phyloP scores from a whole-genome alignment of 2,329 filamentous ascomycete species.

The Penicillium sp. region DNA sequence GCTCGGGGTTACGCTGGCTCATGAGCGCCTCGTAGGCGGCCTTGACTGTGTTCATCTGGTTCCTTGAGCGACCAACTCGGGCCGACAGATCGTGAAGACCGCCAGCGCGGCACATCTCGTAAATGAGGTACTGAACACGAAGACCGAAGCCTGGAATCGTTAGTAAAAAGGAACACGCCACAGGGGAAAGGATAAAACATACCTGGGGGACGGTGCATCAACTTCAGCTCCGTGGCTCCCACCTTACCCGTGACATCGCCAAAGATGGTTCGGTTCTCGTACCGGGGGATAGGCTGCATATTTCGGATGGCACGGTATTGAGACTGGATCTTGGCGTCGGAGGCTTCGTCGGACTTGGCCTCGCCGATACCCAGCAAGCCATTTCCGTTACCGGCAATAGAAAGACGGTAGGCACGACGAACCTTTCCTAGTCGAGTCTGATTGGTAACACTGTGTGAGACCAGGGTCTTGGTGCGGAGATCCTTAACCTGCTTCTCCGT shows the following conservation, averaged over 20 bases:
- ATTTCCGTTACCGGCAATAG: conserved; percentile 81
- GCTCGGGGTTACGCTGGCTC: conserved; percentile 81
- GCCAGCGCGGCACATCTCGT: conserved; percentile 84
- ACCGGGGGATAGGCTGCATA: conserved; percentile 87
- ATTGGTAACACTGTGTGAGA: conserved; percentile 74
- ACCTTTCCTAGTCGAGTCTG: conserved; percentile 97
- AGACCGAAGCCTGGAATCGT: conserved; percentile 76
- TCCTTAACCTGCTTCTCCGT: conserved; percentile 46
- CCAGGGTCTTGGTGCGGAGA: conserved; percentile 69
- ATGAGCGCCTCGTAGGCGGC: conserved; percentile 79
- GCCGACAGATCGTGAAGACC: conserved; percentile 87
- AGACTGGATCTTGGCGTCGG: conserved; percentile 69
- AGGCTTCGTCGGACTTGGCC: conserved; percentile 76
- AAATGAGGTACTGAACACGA: conserved; percentile 85
- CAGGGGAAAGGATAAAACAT: conserved; percentile 37
- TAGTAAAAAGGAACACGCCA: conserved; percentile 2
- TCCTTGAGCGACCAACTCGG: conserved; percentile 77
- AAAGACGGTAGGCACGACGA: conserved; percentile 69
- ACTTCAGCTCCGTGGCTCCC: conserved; percentile 78
- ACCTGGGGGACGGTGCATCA: conserved; percentile 86
- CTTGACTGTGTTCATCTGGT: conserved; percentile 98
- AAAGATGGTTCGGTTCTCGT: conserved; percentile 89
- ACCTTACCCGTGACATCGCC: conserved; percentile 82
- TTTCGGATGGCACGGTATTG: conserved; percentile 80
- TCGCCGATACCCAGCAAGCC: conserved; percentile 86